Base-by-base conservation (phyloP, 2,329 filamentous ascomycete genomes). In the Amesomyces nigricolor region DNA sequence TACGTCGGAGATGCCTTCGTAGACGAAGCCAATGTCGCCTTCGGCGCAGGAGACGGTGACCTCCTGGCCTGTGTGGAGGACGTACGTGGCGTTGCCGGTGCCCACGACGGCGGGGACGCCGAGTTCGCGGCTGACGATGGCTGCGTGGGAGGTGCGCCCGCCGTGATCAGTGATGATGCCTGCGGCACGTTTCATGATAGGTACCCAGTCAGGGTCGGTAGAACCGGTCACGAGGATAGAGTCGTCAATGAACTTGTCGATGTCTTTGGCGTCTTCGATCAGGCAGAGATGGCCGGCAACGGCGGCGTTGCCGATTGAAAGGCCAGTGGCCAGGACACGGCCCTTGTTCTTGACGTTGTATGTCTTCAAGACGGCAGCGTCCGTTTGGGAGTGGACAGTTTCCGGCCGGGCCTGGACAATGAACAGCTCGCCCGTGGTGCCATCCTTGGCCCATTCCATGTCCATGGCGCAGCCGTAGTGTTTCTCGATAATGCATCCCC, bases 111-210 rank as follows among this genome's bases (percentile, higher is more conserved):
- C 71, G 4, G 71, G 70, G 5, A 72, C 59, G 4, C 71, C 69
- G 1, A 72, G 61, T 44, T 73, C 70, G 4, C 70, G 70, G 60
- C 71, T 73, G 47, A 72, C 69, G 40, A 73, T 72, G n/a, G 71
- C 70, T 13, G 70, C 71, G 54, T 73, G 71, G 4, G 70, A 73
- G 5, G 70, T 72, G 7, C 66, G 61, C 2, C 74, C 64, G 56
- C 75, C 53, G 58, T 71, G 51, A 68, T 72, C 69, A 0, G 70
- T 70, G 59, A 72, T 61, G 38, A 72, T 70, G 19, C 68, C 70
- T 1, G 63, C 64, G 0, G 70, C 69, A 2, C 64, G 64, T 61
- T 70, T 71, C 70, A 72, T 72, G 9, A 72, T 62, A 6, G 70
- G 70, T 26, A 70, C 67, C 70, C 70, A 72, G 54, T 71, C 70